phyloP scores from a whole-genome alignment of 2,329 filamentous ascomycete species.

The Rhinocladiella similis region DNA sequence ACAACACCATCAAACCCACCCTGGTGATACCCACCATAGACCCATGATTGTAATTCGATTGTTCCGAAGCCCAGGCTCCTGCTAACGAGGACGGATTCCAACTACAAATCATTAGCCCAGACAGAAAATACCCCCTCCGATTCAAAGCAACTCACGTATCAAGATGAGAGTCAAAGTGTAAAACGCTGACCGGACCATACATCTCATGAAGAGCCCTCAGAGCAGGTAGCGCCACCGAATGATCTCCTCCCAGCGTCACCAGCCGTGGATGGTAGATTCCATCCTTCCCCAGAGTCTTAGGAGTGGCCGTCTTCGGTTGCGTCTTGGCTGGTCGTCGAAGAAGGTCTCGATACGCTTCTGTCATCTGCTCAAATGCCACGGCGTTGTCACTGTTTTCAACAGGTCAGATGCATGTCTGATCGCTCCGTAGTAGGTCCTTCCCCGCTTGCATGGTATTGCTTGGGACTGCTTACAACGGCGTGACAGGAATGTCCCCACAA shows the following conservation, averaged over 20 bases:
- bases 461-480: conserved; percentile 56
- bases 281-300: conserved; percentile 30
- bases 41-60: conserved; percentile 79
- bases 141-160: conserved; percentile 69
- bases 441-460: too few species aligned
- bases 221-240: conserved; percentile 68
- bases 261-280: conserved; percentile 67
- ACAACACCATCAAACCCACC: too few species aligned
- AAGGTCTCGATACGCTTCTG: conserved; percentile 56
- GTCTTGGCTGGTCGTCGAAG: background rate
- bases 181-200: conserved; percentile 65
- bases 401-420: too few species aligned
- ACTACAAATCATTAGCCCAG: background rate
- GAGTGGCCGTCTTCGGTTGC: conserved; percentile 1
- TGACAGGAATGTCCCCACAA: conserved; percentile 86
- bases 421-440: too few species aligned
- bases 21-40: conserved; percentile 53
- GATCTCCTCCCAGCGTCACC: conserved; percentile 74
- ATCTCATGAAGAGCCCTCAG: conserved; percentile 64
- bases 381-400: conserved; percentile 61
- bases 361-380: conserved; percentile 82
- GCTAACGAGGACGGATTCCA: background rate
- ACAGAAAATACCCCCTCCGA: conserved; percentile 47
- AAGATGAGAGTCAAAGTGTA: conserved; percentile 76
- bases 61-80: conserved; percentile 64